A percentile compares a stretch with the other conserved stretches of the same genome.
Conservation (phyloP, 1,284 basidiomycete species). For the Fomitopsis schrenkii region DNA sequence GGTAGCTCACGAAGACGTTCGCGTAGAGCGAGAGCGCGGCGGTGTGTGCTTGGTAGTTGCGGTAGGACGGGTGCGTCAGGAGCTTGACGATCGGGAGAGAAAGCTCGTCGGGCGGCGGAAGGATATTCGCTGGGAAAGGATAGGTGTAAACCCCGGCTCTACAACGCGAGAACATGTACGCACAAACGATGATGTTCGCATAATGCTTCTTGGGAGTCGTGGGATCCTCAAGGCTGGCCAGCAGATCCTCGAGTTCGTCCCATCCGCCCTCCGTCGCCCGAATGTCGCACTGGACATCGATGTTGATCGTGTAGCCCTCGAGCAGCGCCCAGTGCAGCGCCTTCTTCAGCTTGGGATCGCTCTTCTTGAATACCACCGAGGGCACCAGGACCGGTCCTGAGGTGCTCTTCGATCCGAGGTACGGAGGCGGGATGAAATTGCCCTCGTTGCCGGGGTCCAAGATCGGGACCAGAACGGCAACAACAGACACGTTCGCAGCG, state of each 20-base stretch:
- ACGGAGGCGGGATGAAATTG: conserved; percentile 29
- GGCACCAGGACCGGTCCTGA: conserved; percentile 47
- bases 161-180: conserved; percentile 26
- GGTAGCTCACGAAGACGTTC: conserved; percentile 71
- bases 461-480: conserved; percentile 40
- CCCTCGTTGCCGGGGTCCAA: conserved; percentile 42
- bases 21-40: conserved; percentile 77
- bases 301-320: conserved; percentile 58
- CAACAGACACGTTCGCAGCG: conserved; percentile 12
- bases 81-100: conserved; percentile 71
- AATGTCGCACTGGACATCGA: conserved; percentile 57
- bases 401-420: conserved; percentile 30
- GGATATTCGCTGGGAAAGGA: conserved; percentile 62
- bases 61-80: conserved; percentile 71
- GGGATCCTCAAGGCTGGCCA: conserved; percentile 55
- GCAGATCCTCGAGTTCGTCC: conserved; percentile 72
- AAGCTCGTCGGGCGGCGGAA: conserved; percentile 80
- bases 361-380: conserved; percentile 48
- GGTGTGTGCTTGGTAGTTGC: conserved; percentile 68
- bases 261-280: conserved; percentile 49
- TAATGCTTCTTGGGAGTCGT: conserved; percentile 6
- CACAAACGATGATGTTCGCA: conserved; percentile 69
- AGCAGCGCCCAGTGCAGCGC: conserved; percentile 63
- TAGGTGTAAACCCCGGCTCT: conserved; percentile 1
- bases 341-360: conserved; percentile 42